Conservation (phyloP, 257 asterid genomes). For the Nicotiana attenuata region DNA sequence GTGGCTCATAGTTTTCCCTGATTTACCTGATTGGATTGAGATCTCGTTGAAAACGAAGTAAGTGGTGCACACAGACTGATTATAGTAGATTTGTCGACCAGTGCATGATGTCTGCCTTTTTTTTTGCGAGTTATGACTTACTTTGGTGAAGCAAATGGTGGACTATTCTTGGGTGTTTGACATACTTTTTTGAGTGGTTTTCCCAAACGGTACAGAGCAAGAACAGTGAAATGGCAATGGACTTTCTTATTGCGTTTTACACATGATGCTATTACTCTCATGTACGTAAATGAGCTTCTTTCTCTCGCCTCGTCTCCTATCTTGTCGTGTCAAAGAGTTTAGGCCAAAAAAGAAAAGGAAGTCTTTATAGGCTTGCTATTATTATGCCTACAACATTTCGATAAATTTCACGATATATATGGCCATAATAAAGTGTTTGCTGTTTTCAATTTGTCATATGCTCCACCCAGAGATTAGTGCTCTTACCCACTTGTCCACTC, state of each 20-base stretch:
- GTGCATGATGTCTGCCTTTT: neutral
- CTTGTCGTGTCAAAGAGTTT: neutral
- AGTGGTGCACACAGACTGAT: neutral
- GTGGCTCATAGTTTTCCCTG: neutral
- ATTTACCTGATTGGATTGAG: neutral
- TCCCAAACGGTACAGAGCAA: neutral
- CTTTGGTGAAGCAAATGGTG: neutral
- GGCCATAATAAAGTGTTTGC: neutral
- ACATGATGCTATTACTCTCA: neutral
- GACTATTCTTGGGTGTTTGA: neutral
- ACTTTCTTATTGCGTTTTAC: neutral
- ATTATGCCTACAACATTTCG: neutral
- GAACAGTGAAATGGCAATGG: neutral
- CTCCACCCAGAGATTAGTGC: constrained; percentile 10
- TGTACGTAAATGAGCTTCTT: neutral
- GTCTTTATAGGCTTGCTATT: neutral
- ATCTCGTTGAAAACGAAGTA: neutral
- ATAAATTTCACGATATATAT: neutral
- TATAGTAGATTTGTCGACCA: neutral
- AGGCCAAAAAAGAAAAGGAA: neutral
- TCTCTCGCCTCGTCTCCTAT: neutral
- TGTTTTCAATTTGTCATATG: neutral
- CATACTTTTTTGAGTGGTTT: neutral
- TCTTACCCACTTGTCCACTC: constrained; percentile 10
- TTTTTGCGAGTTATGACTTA: neutral